Percentiles rank a stretch among this genome's conserved stretches.
phyloP scores from a whole-genome alignment of 2,329 filamentous ascomycete species.

The Penicillium sp. region DNA sequence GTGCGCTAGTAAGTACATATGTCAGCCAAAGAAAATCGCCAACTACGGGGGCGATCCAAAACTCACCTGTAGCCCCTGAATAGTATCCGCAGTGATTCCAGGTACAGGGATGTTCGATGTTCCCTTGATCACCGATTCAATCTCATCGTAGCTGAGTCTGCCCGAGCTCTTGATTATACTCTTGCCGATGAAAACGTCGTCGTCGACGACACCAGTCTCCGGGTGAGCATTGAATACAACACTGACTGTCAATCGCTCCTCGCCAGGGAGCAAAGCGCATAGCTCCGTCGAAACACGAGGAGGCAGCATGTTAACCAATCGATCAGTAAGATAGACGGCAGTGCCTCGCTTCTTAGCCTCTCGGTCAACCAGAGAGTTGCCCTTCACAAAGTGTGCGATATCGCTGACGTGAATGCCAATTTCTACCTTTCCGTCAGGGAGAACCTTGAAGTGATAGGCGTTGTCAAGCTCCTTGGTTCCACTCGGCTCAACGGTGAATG shows the following conservation, averaged over 20 bases:
- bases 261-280: slow-evolving; percentile 82
- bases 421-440: slow-evolving; percentile 84
- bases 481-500: slow-evolving; percentile 91
- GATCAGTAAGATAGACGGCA: slow-evolving; percentile 91
- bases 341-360: slow-evolving; percentile 98
- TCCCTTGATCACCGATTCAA: slow-evolving; percentile 78
- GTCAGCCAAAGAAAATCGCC: neutral
- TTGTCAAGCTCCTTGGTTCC: slow-evolving; percentile 88
- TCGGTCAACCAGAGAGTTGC: slow-evolving; percentile 91
- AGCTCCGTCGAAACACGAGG: slow-evolving; percentile 83
- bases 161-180: slow-evolving; percentile 89
- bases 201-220: slow-evolving; percentile 79
- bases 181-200: slow-evolving; percentile 92
- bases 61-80: slow-evolving; percentile 77
- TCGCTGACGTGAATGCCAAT: slow-evolving; percentile 95
- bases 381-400: slow-evolving; percentile 95
- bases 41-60: too few species aligned
- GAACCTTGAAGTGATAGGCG: slow-evolving; percentile 87
- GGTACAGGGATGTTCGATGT: slow-evolving; percentile 66
- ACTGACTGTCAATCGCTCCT: slow-evolving; percentile 89
- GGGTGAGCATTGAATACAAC: slow-evolving; percentile 91
- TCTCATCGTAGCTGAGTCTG: slow-evolving; percentile 82
- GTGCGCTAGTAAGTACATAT: slow-evolving; percentile 60
- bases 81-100: slow-evolving; percentile 72
- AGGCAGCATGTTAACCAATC: slow-evolving; percentile 85